phyloP scores from a whole-genome alignment of 371 early-diverging fungal species.

The Chytridium lagenaria region DNA sequence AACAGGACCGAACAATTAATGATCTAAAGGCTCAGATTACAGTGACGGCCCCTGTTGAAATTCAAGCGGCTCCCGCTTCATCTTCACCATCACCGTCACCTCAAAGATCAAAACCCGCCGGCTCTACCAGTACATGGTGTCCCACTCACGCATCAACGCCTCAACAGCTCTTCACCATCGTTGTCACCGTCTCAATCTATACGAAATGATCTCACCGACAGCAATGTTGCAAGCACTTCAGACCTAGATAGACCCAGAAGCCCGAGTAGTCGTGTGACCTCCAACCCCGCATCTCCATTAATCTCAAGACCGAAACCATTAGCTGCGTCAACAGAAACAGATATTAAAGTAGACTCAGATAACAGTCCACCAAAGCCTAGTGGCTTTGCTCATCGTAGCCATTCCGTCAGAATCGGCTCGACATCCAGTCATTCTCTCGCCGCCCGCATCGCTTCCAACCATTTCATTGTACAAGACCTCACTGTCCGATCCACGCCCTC shows the following conservation, averaged over 20 bases:
- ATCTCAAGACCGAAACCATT: too few relatives aligned
- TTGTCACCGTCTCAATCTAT: background rate
- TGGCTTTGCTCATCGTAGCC: too few relatives aligned
- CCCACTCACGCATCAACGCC: background rate
- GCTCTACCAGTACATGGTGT: conserved; percentile 6
- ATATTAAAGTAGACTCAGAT: too few relatives aligned
- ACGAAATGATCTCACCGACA: background rate
- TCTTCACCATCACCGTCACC: background rate
- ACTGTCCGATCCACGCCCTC: background rate
- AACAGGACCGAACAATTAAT: conserved; percentile 3
- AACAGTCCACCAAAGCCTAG: too few relatives aligned
- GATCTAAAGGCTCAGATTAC: background rate
- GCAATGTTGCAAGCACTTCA: background rate
- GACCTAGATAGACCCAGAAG: background rate
- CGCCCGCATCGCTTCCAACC: conserved; percentile 22
- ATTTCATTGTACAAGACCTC: conserved; percentile 31
- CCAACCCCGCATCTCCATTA: background rate
- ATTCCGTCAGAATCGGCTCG: background rate
- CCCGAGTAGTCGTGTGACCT: background rate
- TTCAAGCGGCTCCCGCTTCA: background rate
- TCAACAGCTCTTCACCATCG: background rate
- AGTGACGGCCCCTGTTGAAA: conserved; percentile 1
- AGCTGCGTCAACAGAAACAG: too few relatives aligned
- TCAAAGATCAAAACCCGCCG: background rate
- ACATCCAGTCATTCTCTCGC: background rate